phyloP scores from a whole-genome alignment of 768 basidiomycete genomes.

The Amanita thiersii region DNA sequence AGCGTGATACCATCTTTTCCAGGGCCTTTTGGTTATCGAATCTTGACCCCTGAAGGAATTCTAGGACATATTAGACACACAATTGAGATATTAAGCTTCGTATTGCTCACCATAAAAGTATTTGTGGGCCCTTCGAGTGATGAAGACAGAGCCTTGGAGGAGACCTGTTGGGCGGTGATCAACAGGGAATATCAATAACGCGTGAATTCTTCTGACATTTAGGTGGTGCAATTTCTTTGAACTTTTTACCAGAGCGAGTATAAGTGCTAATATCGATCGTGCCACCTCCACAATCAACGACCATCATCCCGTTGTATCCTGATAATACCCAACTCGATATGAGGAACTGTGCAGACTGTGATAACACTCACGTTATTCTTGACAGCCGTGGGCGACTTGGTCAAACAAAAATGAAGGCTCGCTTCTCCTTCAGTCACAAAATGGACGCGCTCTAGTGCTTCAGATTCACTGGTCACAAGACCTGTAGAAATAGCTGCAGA shows the following conservation, averaged over 20 bases:
- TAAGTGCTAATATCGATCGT: conserved; percentile 48
- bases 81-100: neutral
- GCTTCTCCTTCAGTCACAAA: neutral
- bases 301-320: no score
- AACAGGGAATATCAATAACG: no score
- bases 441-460: no score
- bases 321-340: no score
- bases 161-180: conserved; percentile 31
- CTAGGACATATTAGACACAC: conserved; percentile 16
- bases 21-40: conserved; percentile 35
- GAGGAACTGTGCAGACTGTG: no score
- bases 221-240: conserved; percentile 35
- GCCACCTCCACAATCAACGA: conserved; percentile 49
- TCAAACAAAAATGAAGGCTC: neutral
- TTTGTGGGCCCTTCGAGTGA: conserved; percentile 32
- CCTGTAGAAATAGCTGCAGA: conserved; percentile 29
- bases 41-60: conserved; percentile 28
- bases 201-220: no score
- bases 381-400: no score
- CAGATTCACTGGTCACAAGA: no score
- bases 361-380: no score
- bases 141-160: conserved; percentile 42
- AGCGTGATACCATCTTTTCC: conserved; percentile 29
- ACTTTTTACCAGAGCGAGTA: conserved; percentile 20
- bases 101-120: conserved; percentile 29